Conservation (phyloP, 306 rosid species). For the Erythrophleum fordii region DNA sequence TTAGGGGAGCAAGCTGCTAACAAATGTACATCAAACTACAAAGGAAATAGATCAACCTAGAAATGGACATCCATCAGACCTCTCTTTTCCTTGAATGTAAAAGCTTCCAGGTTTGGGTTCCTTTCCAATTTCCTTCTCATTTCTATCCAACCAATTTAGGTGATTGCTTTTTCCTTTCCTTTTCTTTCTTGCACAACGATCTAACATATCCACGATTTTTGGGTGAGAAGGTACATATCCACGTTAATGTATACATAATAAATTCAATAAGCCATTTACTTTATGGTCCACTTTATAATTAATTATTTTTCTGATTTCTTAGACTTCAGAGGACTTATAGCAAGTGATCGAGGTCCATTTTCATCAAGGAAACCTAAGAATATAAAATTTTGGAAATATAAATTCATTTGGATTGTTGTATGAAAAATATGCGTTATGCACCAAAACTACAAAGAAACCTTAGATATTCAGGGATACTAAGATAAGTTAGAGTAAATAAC, state of each 20-base stretch:
- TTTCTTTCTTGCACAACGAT: not conserved
- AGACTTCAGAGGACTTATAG: not conserved
- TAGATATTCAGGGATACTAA: not conserved
- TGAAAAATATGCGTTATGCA: slow-evolving; percentile 10
- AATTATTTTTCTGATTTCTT: not conserved
- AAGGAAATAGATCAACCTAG: not conserved
- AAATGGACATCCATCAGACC: not conserved
- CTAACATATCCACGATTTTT: not conserved
- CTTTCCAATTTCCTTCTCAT: not conserved
- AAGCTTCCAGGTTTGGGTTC: not conserved
- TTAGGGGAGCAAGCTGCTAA: not conserved
- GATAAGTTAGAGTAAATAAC: not conserved
- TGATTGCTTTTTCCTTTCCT: not conserved
- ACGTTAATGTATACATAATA: not conserved
- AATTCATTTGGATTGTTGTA: not conserved
- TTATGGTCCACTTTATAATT: not conserved
- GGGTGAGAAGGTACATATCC: not conserved
- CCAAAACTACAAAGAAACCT: not conserved
- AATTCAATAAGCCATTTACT: not conserved
- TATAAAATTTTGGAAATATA: not conserved
- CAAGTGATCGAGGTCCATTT: not conserved
- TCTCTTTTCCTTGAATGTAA: not conserved
- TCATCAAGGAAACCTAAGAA: not conserved
- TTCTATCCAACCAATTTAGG: not conserved
- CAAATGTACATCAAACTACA: not conserved